Percentiles rank a stretch among this genome's conserved stretches.
Conservation (phyloP, 2,329 filamentous ascomycete species). For the Sporothrix phasma region DNA sequence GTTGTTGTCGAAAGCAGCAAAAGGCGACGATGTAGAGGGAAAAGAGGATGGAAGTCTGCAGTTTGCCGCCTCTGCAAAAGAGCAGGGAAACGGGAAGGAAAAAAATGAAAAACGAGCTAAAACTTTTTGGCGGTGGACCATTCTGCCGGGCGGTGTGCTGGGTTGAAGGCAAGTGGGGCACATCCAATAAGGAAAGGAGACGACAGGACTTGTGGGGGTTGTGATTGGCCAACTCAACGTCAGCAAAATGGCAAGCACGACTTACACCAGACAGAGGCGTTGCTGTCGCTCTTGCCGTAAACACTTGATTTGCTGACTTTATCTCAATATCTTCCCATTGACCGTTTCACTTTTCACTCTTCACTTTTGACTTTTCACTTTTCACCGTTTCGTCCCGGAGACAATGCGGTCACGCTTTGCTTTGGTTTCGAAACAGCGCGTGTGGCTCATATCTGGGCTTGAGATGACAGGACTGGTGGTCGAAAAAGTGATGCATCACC, state of each 20-base stretch:
- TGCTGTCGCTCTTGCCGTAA: neutral
- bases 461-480: no score
- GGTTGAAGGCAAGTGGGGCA: neutral
- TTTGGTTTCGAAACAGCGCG: no score
- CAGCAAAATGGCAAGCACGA: neutral
- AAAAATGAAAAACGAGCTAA: conserved; percentile 8
- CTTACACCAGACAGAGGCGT: neutral
- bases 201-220: neutral
- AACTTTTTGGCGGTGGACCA: conserved; percentile 9
- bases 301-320: no score
- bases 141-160: conserved; percentile 5
- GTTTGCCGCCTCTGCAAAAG: neutral
- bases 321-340: no score
- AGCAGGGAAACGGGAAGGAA: neutral
- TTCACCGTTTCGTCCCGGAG: no score
- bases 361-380: no score
- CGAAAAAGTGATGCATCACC: no score
- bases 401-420: no score
- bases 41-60: neutral
- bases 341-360: no score
- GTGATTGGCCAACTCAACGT: neutral
- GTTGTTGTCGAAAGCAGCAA: neutral
- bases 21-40: neutral
- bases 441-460: no score
- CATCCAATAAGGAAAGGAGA: neutral